Conservation (phyloP, 1,284 basidiomycete genomes). For the Tylopilus sp. region DNA sequence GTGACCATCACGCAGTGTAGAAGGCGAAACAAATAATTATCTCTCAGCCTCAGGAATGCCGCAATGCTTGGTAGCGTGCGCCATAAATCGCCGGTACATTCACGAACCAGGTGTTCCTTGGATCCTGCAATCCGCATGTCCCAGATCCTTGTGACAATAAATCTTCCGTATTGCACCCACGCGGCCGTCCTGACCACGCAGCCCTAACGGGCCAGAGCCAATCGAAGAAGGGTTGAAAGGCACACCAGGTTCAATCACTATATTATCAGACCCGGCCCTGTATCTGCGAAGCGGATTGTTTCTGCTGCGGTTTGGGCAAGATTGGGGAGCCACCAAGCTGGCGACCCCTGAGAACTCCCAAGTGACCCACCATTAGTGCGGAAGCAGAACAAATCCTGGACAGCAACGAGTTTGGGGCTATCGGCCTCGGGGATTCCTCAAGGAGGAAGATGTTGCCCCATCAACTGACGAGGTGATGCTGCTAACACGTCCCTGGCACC, state of each 20-base stretch:
- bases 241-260: conserved; percentile 3
- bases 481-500: conserved; percentile 1
- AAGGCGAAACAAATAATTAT: no score
- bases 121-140: conserved; percentile 1
- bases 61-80: no score
- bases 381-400: conserved; percentile 39
- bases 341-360: not conserved
- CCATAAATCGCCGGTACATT: no score
- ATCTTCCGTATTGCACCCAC: not conserved
- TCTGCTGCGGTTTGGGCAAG: not conserved
- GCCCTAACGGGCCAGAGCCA: not conserved
- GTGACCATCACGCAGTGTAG: conserved; percentile 12
- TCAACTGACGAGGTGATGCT: not conserved
- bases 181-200: not conserved
- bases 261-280: not conserved
- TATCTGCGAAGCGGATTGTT: not conserved
- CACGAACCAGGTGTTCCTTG: conserved; percentile 11
- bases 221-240: conserved; percentile 6
- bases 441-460: conserved; percentile 13
- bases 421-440: conserved; percentile 34
- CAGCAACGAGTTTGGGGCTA: conserved; percentile 43
- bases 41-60: no score
- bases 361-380: no score
- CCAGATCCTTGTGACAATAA: not conserved
- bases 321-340: no score